Percentiles rank a stretch among this genome's conserved stretches.
phyloP scores from a whole-genome alignment of 805 yeast genomes.

The Kazachstania viticola region DNA sequence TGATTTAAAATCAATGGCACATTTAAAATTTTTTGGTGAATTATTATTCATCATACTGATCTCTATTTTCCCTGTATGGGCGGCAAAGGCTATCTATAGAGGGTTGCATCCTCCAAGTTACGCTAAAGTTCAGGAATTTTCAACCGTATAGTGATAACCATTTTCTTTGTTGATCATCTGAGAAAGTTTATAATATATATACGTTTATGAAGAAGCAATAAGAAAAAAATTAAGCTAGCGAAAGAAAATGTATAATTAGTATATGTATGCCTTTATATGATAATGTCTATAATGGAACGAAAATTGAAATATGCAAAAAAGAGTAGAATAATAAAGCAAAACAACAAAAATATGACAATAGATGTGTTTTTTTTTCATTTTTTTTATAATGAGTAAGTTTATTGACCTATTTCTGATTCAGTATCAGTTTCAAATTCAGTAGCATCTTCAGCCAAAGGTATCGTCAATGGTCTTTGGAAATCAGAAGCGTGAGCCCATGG shows the following conservation, averaged over 20 bases:
- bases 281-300: too few relatives aligned
- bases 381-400: neutral
- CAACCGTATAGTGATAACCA: conserved; percentile 23
- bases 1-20: conserved; percentile 50
- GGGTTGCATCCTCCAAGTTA: conserved; percentile 86
- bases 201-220: neutral
- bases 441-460: conserved; percentile 2
- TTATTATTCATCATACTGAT: conserved; percentile 47
- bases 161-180: neutral
- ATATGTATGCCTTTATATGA: too few relatives aligned
- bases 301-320: too few relatives aligned
- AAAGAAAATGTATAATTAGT: too few relatives aligned
- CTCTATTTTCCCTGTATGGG: conserved; percentile 84
- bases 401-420: conserved; percentile 6
- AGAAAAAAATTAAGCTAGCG: neutral
- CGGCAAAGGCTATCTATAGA: conserved; percentile 62
- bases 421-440: conserved; percentile 13
- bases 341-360: too few relatives aligned
- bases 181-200: neutral
- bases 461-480: conserved; percentile 48
- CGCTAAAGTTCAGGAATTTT: conserved; percentile 81
- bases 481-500: conserved; percentile 76
- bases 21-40: conserved; percentile 60
- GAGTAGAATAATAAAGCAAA: neutral
- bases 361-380: too few relatives aligned